phyloP scores from a whole-genome alignment of 495 filamentous ascomycete genomes.

The Penicillium bovifimosum region DNA sequence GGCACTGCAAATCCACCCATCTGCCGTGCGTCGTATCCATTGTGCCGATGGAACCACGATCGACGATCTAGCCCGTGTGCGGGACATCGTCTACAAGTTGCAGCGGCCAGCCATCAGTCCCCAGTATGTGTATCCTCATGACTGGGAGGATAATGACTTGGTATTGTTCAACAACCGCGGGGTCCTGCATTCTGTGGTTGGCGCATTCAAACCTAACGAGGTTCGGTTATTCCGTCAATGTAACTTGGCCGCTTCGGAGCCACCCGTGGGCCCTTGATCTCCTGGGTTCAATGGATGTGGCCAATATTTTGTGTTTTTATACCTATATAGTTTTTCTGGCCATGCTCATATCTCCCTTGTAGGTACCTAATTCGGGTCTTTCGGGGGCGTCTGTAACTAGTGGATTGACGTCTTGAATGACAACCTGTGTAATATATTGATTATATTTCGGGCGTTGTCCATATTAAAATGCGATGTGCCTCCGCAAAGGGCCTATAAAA shows the following conservation, averaged over 20 bases:
- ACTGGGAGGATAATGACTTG: slow-evolving; percentile 68
- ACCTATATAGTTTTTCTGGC: not conserved
- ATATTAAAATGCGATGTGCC: not conserved
- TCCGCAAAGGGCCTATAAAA: not conserved
- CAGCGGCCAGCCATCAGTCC: slow-evolving; percentile 69
- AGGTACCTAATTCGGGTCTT: too few species aligned
- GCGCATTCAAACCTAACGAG: slow-evolving; percentile 65
- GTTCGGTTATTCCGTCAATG: slow-evolving; percentile 69
- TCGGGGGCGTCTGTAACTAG: not conserved
- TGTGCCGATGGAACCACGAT: slow-evolving; percentile 56
- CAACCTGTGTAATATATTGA: not conserved
- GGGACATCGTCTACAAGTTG: slow-evolving; percentile 59
- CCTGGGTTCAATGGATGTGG: not conserved
- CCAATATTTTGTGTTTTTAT: not conserved
- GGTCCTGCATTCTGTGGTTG: slow-evolving; percentile 66
- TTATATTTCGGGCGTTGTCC: slow-evolving; percentile 1
- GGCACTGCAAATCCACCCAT: slow-evolving; percentile 66
- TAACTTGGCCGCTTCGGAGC: slow-evolving; percentile 55
- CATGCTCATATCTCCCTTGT: too few species aligned
- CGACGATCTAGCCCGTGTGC: slow-evolving; percentile 58
- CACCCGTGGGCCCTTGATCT: slow-evolving; percentile 19
- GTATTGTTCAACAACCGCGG: slow-evolving; percentile 72
- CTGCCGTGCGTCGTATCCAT: slow-evolving; percentile 60
- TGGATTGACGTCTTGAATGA: not conserved
- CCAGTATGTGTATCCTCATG: slow-evolving; percentile 61